phyloP scores from a whole-genome alignment of 2,329 filamentous ascomycete genomes.

The Herpotrichia juniperi region DNA sequence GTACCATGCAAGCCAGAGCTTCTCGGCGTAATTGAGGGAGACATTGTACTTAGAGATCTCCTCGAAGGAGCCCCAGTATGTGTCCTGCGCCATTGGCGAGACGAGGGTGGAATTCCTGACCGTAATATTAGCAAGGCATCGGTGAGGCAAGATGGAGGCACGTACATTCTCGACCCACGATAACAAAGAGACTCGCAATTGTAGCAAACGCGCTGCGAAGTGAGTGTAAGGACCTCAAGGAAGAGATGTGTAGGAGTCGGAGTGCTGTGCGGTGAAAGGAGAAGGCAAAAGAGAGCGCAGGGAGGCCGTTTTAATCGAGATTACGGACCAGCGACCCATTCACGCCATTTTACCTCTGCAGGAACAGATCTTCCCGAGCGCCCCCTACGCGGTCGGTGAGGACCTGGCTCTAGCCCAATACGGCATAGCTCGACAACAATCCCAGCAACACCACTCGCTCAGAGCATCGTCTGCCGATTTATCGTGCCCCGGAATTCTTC shows the following conservation, averaged over 20 bases:
- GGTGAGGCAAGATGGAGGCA: slow-evolving; percentile 2
- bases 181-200: slow-evolving; percentile 2
- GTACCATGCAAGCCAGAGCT: slow-evolving; percentile 95
- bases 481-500: neutral
- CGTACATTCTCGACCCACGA: slow-evolving; percentile 9
- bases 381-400: neutral
- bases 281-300: neutral
- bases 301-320: neutral
- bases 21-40: slow-evolving; percentile 83
- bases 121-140: slow-evolving; percentile 25
- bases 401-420: neutral
- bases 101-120: slow-evolving; percentile 44
- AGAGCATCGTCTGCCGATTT: neutral
- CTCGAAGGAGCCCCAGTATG: slow-evolving; percentile 70
- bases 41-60: slow-evolving; percentile 76
- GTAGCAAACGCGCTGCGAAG: neutral
- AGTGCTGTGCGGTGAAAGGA: neutral
- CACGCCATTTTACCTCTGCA: neutral
- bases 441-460: neutral
- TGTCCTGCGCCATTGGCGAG: slow-evolving; percentile 54
- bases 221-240: neutral
- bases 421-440: too few species aligned
- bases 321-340: neutral
- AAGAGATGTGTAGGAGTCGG: neutral
- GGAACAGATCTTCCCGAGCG: neutral